Base-by-base conservation (phyloP, 2,329 filamentous ascomycete genomes). In the Venturia oleaginea region DNA sequence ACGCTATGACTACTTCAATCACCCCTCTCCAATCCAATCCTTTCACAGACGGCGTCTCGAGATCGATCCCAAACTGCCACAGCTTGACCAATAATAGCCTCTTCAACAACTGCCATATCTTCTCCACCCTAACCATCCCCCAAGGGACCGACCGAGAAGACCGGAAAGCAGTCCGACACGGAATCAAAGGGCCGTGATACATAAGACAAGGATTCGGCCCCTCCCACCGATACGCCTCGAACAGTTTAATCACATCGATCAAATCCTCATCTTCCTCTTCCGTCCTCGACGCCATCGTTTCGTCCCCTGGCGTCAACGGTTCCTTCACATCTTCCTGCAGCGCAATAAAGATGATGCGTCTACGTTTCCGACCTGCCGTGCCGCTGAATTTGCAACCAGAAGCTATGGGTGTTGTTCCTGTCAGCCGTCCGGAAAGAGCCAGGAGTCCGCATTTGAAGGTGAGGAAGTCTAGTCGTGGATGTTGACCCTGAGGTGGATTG, bases 371-470 rank as follows among this genome's bases (percentile, higher is more conserved):
- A 19, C 51, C 51, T 32, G 51, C 51, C 4, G 15, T n/a, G 30
- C 51, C 51, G 30, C 27, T 19, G 51, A 57, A n/a, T n/a, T 57
- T 57, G 51, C n/a, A 57, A 32, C 51, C 51, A n/a, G 51, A 57
- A 6, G 51, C 51, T 37, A 37, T 57, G 7, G 51, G 51, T 11
- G 51, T 34, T 57, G 30, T 57, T 34, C 27, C 30, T 34, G 51
- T 37, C 7, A 57, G 19, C 34, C 51, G 30, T n/a, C 51, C 51
- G 13, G 51, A 57, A 8, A 57, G 30, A 57, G 30, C 30, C 51
- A 57, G 34, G 27, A 57, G 30, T n/a, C 51, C 51, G 27, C 27
- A 19, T 57, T 57, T 57, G 51, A 57, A 57, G 5, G 27, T 57
- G 4, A 57, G 30, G 6, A 57, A 57, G 8, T 57, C 51, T 19